Conservation (phyloP, 495 filamentous ascomycete genomes). For the Sporormia fimetaria region DNA sequence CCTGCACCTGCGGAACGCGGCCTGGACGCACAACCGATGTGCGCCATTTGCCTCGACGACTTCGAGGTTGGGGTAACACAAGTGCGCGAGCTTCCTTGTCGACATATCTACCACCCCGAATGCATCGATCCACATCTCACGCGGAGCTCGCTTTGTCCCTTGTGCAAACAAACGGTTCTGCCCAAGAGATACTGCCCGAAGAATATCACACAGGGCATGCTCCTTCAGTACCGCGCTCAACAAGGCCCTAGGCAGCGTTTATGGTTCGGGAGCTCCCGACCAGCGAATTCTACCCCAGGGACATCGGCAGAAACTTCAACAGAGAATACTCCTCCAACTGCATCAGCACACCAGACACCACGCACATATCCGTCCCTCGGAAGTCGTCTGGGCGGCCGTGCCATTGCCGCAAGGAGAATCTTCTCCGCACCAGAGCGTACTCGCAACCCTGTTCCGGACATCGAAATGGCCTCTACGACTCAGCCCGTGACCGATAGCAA, state of each 20-base stretch:
- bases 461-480: slow-evolving; percentile 15
- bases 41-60: slow-evolving; percentile 76
- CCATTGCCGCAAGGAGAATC: slow-evolving; percentile 9
- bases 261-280: slow-evolving; percentile 25
- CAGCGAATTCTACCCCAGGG: background rate
- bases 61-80: slow-evolving; percentile 54
- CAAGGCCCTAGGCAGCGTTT: too few relatives aligned
- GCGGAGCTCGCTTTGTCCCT: slow-evolving; percentile 63
- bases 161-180: slow-evolving; percentile 73
- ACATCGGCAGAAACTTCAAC: background rate
- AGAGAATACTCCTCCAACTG: background rate
- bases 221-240: slow-evolving; percentile 61
- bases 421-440: slow-evolving; percentile 14
- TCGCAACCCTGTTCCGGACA: slow-evolving; percentile 4
- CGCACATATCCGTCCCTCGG: slow-evolving; percentile 7
- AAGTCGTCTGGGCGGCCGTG: slow-evolving; percentile 5
- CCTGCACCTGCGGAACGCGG: slow-evolving; percentile 14
- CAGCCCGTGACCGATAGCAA: slow-evolving; percentile 5
- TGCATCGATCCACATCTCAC: slow-evolving; percentile 76
- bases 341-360: background rate
- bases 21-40: slow-evolving; percentile 49
- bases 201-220: slow-evolving; percentile 70
- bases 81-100: slow-evolving; percentile 75
- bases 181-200: slow-evolving; percentile 52
- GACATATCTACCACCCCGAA: slow-evolving; percentile 81